Base-by-base conservation (phyloP, 805 yeast genomes). In the Kuraishia ogatae region DNA sequence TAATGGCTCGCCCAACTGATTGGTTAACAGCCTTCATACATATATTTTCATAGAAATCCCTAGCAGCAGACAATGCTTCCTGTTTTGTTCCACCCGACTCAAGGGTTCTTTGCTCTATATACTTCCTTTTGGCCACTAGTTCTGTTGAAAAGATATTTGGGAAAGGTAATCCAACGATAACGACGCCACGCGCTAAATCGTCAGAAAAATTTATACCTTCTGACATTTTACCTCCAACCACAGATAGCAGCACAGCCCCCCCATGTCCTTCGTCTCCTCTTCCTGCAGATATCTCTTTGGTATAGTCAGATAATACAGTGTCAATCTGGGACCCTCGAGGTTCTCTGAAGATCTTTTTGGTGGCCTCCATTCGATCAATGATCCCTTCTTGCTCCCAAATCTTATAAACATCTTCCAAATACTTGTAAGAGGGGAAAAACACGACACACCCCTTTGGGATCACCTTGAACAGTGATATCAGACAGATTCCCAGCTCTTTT, bases 121-220 rank as follows among this genome's bases (percentile, higher is more conserved):
- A 89, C 28, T 79, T 76, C 59, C 84, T 73, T 64, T 82, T 87
- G 13, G 96, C 88, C 24, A 86, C 77, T 60, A 91, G 72, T 60
- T 90, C 97, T 50, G 93, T 96, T 26, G 94, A 84, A 62, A 78
- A 80, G 0, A 86, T 79, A 66, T 91, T 93, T 0, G 98, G 97
- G 62, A 79, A 93, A 1, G 98, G 97, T 47, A 93, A 66, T 0
- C 97, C 98, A 13, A 89, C 74, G 87, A 93, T 85, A 1, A 89
- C 72, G 0, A 93, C 92, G 0, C 89, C 91, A 56, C 97, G 74
- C 0, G 97, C 97, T n/a, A 93, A 70, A 47, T 85, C 83, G 63
- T 91, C 93, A 11, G 92, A 81, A 66, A 93, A 92, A 65, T 92
- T 92, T 49, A 92, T 93, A 4, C 98, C 98, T 67, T 92, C 98